A percentile compares a stretch with the other conserved stretches of the same genome.
Conservation (phyloP, 257 asterid species). For the Solanum okadae region DNA sequence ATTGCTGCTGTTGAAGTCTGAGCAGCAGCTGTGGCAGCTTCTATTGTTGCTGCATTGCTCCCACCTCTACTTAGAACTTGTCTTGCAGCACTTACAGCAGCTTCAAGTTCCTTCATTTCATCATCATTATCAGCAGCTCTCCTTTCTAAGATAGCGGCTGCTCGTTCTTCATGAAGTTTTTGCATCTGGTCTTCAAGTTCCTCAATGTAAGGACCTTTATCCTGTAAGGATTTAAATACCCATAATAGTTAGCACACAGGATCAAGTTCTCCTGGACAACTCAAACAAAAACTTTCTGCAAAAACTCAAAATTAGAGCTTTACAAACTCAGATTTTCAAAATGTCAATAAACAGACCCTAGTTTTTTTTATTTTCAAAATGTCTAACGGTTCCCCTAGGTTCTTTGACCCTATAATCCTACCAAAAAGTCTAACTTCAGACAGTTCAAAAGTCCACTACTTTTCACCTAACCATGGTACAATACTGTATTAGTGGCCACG, state of each 20-base stretch:
- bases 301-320: not conserved
- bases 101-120: constrained; percentile 73
- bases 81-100: constrained; percentile 63
- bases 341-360: not conserved
- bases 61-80: constrained; percentile 57
- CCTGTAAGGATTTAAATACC: constrained; percentile 33
- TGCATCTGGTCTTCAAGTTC: constrained; percentile 93
- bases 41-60: constrained; percentile 32
- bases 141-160: constrained; percentile 66
- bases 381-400: not conserved
- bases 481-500: not conserved
- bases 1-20: constrained; percentile 49
- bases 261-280: not conserved
- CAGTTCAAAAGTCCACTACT: not conserved
- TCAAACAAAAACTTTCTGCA: not conserved
- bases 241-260: not conserved
- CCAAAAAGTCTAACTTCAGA: not conserved
- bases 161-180: constrained; percentile 83
- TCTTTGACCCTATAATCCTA: not conserved
- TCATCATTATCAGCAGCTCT: constrained; percentile 74
- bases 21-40: constrained; percentile 63
- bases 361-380: not conserved
- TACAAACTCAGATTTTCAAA: not conserved
- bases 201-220: constrained; percentile 88
- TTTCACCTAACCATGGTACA: not conserved